A percentile compares a stretch with the other conserved stretches of the same genome.
Conservation (phyloP, 441 rosid species). For the Omphalea diandra region DNA sequence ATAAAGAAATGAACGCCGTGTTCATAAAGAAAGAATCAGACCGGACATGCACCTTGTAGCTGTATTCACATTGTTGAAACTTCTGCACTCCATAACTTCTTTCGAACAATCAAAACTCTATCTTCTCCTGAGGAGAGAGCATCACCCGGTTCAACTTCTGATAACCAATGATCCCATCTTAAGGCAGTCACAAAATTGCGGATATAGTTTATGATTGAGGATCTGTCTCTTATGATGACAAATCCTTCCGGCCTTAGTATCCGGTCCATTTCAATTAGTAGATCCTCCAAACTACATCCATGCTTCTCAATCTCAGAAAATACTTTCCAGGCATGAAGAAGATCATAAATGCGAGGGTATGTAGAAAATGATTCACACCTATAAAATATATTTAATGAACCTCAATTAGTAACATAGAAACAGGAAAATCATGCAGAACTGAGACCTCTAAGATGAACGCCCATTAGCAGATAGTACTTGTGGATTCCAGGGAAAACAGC, state of each 20-base stretch:
- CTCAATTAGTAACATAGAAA: background rate
- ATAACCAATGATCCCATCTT: slow-evolving; percentile 84
- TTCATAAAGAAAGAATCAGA: background rate
- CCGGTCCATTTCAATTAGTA: slow-evolving; percentile 87
- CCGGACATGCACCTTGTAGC: slow-evolving; percentile 4
- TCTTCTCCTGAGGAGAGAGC: slow-evolving; percentile 62
- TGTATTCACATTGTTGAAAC: slow-evolving; percentile 29
- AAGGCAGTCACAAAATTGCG: slow-evolving; percentile 57
- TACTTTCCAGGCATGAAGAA: slow-evolving; percentile 89
- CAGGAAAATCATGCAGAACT: background rate
- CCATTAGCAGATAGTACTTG: background rate
- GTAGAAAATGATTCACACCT: slow-evolving; percentile 99
- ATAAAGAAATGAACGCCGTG: background rate
- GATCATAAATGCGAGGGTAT: slow-evolving; percentile 90
- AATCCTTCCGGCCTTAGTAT: slow-evolving; percentile 87
- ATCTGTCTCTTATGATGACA: slow-evolving; percentile 81
- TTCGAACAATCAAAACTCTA: slow-evolving; percentile 73
- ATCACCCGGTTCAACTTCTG: slow-evolving; percentile 76
- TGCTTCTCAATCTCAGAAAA: slow-evolving; percentile 60
- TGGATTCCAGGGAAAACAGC: background rate
- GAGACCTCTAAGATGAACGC: background rate
- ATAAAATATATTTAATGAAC: slow-evolving; percentile 15
- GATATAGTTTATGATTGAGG: slow-evolving; percentile 53
- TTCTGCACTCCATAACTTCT: slow-evolving; percentile 61
- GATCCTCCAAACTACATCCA: slow-evolving; percentile 76